Evolutionary conservation across 805 yeast species (phyloP).

Genomic region (Yarrowia phangngaensis): DNA sequence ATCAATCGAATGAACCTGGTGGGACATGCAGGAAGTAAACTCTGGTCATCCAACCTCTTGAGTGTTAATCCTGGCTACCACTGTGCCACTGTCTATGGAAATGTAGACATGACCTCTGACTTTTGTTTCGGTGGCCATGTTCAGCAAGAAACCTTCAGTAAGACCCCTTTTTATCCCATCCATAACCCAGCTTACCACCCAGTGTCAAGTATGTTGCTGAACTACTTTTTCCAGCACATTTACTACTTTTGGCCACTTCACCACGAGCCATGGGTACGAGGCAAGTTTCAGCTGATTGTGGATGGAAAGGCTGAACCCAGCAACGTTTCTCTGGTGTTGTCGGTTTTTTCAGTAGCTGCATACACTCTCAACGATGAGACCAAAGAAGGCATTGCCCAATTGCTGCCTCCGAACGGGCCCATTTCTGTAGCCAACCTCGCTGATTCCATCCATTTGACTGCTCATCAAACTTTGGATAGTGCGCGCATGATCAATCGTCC

Average conservation of each 20-base stretch:
- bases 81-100: conserved; percentile 10
- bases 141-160: neutral
- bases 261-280: conserved; percentile 23
- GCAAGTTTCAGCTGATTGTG: conserved; percentile 12
- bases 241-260: conserved; percentile 24
- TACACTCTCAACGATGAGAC: neutral
- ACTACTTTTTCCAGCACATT: conserved; percentile 22
- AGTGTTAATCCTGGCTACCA: conserved; percentile 25
- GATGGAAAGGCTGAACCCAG: conserved; percentile 7
- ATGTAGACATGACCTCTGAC: conserved; percentile 17
- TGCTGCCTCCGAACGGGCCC: neutral
- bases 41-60: conserved; percentile 10
- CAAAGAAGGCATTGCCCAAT: neutral
- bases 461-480: conserved; percentile 3
- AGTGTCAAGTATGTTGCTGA: conserved; percentile 11
- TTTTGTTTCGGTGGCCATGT: conserved; percentile 8
- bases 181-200: conserved; percentile 14
- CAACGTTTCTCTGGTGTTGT: conserved; percentile 6
- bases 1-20: conserved; percentile 15
- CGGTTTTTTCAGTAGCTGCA: conserved; percentile 10
- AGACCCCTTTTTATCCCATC: neutral
- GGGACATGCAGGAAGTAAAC: conserved; percentile 5
- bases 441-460: conserved; percentile 4
- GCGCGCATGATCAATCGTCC: conserved; percentile 16
- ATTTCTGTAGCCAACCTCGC: conserved; percentile 1